Percentiles rank a stretch among this genome's conserved stretches.
These are phyloP conservation scores for Paradendryphiella salina DNA, from an alignment of 2,329 filamentous ascomycete species.

Conservation along the genomic window DNA sequence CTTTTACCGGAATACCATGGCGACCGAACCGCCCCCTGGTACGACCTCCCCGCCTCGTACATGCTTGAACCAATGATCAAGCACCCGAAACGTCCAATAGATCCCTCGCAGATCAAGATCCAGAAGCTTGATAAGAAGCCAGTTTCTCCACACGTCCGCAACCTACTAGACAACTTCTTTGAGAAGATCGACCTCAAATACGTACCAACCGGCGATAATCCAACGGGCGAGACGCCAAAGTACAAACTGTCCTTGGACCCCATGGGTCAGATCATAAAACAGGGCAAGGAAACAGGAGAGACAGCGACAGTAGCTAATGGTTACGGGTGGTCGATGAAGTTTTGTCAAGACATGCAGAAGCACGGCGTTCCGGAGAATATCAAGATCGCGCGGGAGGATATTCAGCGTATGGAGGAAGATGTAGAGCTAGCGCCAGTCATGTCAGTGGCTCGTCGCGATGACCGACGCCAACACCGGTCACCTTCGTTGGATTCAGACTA, in stretches of 20 bases:
- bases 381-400: constrained; percentile 26
- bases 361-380: constrained; percentile 30
- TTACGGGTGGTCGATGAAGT: constrained; percentile 82
- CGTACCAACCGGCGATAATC: constrained; percentile 52
- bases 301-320: constrained; percentile 71
- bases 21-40: constrained; percentile 71
- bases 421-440: constrained; percentile 3
- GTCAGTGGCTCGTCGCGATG: constrained; percentile 13
- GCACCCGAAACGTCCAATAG: constrained; percentile 74
- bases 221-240: constrained; percentile 33
- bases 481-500: constrained; percentile 24
- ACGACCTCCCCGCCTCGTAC: constrained; percentile 80
- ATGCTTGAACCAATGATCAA: constrained; percentile 78
- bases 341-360: constrained; percentile 80
- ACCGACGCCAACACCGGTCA: constrained; percentile 16
- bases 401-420: constrained; percentile 23
- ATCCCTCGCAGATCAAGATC: constrained; percentile 66
- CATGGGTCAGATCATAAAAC: constrained; percentile 68
- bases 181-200: constrained; percentile 60
- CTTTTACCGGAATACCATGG: constrained; percentile 77
- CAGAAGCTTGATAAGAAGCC: constrained; percentile 66
- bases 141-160: constrained; percentile 70
- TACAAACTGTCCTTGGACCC: constrained; percentile 65
- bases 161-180: constrained; percentile 68
- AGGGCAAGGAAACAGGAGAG: constrained; percentile 69